These are phyloP conservation scores for Phaeosphaeria sp. DNA, from an alignment of 2,329 filamentous ascomycete genomes.

Conservation along the genomic window DNA sequence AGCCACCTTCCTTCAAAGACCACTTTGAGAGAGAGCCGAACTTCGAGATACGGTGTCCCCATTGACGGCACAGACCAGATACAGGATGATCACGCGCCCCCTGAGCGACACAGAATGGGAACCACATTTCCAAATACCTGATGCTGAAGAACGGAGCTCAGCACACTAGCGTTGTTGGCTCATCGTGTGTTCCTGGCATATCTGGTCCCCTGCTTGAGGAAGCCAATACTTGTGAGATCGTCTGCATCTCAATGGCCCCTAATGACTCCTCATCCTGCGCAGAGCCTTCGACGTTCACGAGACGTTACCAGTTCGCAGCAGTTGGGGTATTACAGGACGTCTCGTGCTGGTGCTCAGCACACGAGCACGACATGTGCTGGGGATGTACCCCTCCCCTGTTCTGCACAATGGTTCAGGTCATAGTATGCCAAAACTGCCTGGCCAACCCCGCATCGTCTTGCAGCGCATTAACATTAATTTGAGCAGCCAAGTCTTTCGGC, in stretches of 20 bases:
- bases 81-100: constrained; percentile 37
- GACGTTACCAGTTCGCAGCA: constrained; percentile 10
- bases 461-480: constrained; percentile 35
- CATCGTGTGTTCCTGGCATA: constrained; percentile 21
- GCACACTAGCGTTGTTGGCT: constrained; percentile 15
- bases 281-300: constrained; percentile 11
- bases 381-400: constrained; percentile 15
- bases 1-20: constrained; percentile 32
- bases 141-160: constrained; percentile 23
- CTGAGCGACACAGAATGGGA: constrained; percentile 28
- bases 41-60: not conserved
- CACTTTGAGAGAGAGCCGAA: constrained; percentile 24
- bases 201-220: constrained; percentile 18
- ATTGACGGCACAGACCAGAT: not conserved
- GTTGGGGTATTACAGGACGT: constrained; percentile 22
- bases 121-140: constrained; percentile 6
- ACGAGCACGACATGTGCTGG: constrained; percentile 29
- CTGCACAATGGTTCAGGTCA: constrained; percentile 19
- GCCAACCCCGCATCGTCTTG: constrained; percentile 46
- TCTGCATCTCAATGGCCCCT: constrained; percentile 21
- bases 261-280: constrained; percentile 20
- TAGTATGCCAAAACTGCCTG: constrained; percentile 26
- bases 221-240: not conserved
- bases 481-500: constrained; percentile 34
- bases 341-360: constrained; percentile 24